Conservation (phyloP, 306 rosid species). For the Comarum palustre region DNA sequence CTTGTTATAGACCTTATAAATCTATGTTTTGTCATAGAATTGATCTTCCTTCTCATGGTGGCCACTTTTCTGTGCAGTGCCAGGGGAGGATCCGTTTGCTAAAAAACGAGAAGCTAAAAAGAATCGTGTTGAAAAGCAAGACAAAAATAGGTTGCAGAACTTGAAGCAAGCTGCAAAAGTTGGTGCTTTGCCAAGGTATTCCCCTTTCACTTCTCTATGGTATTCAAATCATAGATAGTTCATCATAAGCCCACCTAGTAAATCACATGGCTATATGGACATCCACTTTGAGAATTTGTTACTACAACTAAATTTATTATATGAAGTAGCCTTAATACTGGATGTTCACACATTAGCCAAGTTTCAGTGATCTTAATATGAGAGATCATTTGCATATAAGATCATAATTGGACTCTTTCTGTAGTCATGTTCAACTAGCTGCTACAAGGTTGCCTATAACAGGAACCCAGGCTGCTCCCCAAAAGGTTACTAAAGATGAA, state of each 20-base stretch:
- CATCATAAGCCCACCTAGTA: not conserved
- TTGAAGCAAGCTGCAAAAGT: conserved; percentile 77
- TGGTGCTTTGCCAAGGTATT: conserved; percentile 87
- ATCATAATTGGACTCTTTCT: conserved; percentile 16
- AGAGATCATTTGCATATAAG: not conserved
- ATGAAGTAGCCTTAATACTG: not conserved
- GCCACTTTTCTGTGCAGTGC: conserved; percentile 45
- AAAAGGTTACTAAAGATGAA: conserved; percentile 68
- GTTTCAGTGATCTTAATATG: not conserved
- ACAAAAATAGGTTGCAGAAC: conserved; percentile 67
- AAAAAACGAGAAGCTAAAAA: conserved; percentile 67
- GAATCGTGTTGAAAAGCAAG: conserved; percentile 69
- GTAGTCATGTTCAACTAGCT: conserved; percentile 89
- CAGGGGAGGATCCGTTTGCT: conserved; percentile 83
- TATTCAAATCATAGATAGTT: conserved; percentile 7
- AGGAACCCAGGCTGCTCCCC: conserved; percentile 71
- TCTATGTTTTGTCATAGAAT: not conserved
- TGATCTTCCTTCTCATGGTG: not conserved
- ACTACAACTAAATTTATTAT: not conserved
- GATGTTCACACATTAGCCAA: not conserved
- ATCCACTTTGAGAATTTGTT: not conserved
- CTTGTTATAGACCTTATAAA: not conserved
- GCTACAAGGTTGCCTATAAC: conserved; percentile 92
- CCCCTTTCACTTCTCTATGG: conserved; percentile 14
- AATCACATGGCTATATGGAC: not conserved